Base-by-base conservation (phyloP, 1,284 basidiomycete species). In the Athelia psychrophila region DNA sequence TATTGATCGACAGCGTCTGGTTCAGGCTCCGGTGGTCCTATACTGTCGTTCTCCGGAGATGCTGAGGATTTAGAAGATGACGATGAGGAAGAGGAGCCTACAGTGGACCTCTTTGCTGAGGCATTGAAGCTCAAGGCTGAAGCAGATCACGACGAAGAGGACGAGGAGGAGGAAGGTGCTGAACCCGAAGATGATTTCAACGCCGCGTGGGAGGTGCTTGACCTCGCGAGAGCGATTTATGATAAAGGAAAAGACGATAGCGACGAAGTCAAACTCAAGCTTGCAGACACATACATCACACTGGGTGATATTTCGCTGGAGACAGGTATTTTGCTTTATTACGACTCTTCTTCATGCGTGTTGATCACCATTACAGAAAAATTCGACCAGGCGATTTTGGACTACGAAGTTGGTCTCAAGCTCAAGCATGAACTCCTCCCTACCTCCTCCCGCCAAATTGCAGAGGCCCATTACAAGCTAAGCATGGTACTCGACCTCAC, bases 111-210 rank as follows among this genome's bases (percentile, higher is more conserved):
- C 18, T 80, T 88, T 54, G 83, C 72, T 1, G 75, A 82, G 54
- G 77, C 77, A n/a, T 59, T 66, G 47, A 73, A 75, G 53, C 72
- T 70, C 44, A 66, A 66, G 9, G 79, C 77, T 8, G 74, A 66
- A 0, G 78, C 69, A 0, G 76, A 69, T 0, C 75, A 72, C 3
- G 77, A 71, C 1, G 76, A 74, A 3, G 75, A 71, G 1, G 81
- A 76, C 3, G 79, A 78, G 0, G 84, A 77, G 18, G 84, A 73
- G 2, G 84, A 81, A 1, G 83, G 86, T 12, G 85, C 63, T 2
- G 88, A 89, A 60, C 91, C 89, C 0, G 93, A 95, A 63, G 93
- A 96, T 60, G 93, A 96, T 65, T 95, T 94, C 67, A 95, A 94
- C 59, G 93, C 93, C 25, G 92, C 93, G 13, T 96, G 93, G 93